Evolutionary conservation across 768 basidiomycete species (phyloP).

Genomic region (Tricholoma saponaceum): DNA sequence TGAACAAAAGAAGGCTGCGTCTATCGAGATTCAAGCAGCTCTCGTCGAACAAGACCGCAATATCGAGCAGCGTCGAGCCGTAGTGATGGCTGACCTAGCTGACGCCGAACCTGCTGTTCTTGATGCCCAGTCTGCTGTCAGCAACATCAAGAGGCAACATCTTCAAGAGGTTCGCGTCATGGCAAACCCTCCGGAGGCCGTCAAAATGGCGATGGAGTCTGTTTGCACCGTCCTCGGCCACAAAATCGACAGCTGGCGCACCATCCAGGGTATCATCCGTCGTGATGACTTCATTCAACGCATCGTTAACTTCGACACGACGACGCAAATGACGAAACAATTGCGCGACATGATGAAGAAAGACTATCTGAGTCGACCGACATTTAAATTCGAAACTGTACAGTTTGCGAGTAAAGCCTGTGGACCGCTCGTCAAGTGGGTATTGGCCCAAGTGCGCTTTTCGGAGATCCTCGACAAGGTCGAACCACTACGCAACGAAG

Average conservation of each 20-base stretch:
- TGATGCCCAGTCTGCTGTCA: slow-evolving; percentile 95
- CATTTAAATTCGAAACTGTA: slow-evolving; percentile 93
- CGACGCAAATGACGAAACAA: slow-evolving; percentile 81
- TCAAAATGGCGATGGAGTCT: slow-evolving; percentile 98
- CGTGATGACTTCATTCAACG: slow-evolving; percentile 95
- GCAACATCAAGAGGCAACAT: slow-evolving; percentile 93
- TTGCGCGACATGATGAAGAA: slow-evolving; percentile 89
- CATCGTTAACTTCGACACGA: slow-evolving; percentile 95
- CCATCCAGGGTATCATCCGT: slow-evolving; percentile 93
- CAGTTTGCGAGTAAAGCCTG: slow-evolving; percentile 95
- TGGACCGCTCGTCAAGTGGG: slow-evolving; percentile 98
- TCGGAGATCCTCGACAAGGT: slow-evolving; percentile 97
- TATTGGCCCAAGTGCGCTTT: slow-evolving; percentile 92
- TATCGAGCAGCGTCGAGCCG: slow-evolving; percentile 82
- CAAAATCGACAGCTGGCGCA: slow-evolving; percentile 95
- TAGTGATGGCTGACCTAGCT: slow-evolving; percentile 93
- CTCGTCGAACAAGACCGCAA: slow-evolving; percentile 86
- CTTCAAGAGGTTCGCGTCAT: slow-evolving; percentile 96
- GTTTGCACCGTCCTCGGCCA: slow-evolving; percentile 96
- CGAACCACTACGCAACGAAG: slow-evolving; percentile 93
- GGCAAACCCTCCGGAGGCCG: slow-evolving; percentile 97
- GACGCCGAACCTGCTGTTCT: slow-evolving; percentile 97
- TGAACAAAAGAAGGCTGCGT: slow-evolving; percentile 95
- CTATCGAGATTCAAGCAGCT: slow-evolving; percentile 93
- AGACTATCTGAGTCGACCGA: slow-evolving; percentile 87